phyloP scores from a whole-genome alignment of 306 rosid species.

The Ceratonia siliqua region DNA sequence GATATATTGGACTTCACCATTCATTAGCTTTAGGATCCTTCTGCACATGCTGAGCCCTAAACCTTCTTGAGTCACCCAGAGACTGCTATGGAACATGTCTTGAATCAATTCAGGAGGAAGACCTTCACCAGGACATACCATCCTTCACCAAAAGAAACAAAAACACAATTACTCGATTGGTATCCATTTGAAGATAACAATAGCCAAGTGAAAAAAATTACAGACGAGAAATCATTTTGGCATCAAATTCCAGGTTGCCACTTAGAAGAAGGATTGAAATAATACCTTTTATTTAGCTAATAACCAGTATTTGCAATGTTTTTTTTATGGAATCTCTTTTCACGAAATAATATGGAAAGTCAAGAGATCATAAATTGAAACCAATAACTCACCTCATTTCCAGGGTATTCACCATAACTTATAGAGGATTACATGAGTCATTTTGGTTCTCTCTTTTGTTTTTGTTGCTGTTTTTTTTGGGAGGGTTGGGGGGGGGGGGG shows the following conservation, averaged over 20 bases:
- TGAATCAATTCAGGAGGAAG: conserved; percentile 86
- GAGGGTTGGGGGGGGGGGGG: neutral
- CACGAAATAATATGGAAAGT: neutral
- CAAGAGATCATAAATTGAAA: conserved; percentile 11
- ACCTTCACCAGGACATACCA: conserved; percentile 97
- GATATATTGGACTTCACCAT: conserved; percentile 89
- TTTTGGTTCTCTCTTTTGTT: neutral
- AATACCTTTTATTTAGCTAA: neutral
- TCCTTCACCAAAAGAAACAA: conserved; percentile 49
- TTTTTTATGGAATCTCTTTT: neutral
- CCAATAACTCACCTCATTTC: neutral
- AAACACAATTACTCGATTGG: neutral
- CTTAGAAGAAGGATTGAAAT: neutral
- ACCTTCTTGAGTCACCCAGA: conserved; percentile 89
- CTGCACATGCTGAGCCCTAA: conserved; percentile 93
- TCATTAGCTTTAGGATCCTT: conserved; percentile 87
- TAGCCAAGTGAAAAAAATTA: conserved; percentile 9
- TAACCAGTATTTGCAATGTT: neutral
- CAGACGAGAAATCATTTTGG: conserved; percentile 4
- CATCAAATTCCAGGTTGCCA: conserved; percentile 8
- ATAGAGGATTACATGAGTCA: neutral
- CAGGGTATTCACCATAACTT: conserved; percentile 6
- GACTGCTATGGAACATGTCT: conserved; percentile 87
- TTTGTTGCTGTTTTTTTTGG: neutral
- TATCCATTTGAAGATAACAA: conserved; percentile 9